These are phyloP conservation scores for Colletotrichum salicis DNA, from an alignment of 2,329 filamentous ascomycete species.

Conservation along the genomic window DNA sequence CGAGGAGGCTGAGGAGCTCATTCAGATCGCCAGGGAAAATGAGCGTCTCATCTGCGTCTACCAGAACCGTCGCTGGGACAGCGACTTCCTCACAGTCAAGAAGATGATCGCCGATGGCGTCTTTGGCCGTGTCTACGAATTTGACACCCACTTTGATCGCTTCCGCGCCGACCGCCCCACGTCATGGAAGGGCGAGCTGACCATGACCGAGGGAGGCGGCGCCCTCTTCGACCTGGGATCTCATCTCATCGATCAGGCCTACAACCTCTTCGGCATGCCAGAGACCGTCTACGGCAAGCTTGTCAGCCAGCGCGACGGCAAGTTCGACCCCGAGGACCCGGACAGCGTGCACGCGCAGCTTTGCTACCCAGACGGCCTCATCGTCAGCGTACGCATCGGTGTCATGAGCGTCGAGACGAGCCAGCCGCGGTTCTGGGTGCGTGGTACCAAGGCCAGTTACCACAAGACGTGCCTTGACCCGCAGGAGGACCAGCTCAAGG, in stretches of 20 bases:
- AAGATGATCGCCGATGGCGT: slow-evolving; percentile 68
- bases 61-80: slow-evolving; percentile 82
- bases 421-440: slow-evolving; percentile 81
- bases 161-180: slow-evolving; percentile 69
- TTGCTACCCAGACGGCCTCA: slow-evolving; percentile 70
- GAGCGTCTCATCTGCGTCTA: slow-evolving; percentile 72
- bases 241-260: slow-evolving; percentile 81
- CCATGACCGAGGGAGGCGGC: slow-evolving; percentile 71
- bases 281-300: slow-evolving; percentile 74
- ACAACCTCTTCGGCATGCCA: slow-evolving; percentile 76
- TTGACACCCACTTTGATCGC: slow-evolving; percentile 84
- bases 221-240: slow-evolving; percentile 80
- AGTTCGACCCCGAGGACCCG: slow-evolving; percentile 58
- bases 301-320: slow-evolving; percentile 69
- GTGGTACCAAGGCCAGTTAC: slow-evolving; percentile 79
- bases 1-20: slow-evolving; percentile 73
- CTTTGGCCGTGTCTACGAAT: slow-evolving; percentile 79
- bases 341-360: slow-evolving; percentile 73
- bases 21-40: slow-evolving; percentile 62
- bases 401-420: slow-evolving; percentile 74
- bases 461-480: slow-evolving; percentile 77
- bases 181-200: slow-evolving; percentile 74
- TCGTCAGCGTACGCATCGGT: slow-evolving; percentile 76
- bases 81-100: slow-evolving; percentile 78
- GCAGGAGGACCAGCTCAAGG: slow-evolving; percentile 79